These are phyloP conservation scores for Neofusicoccum laricinum DNA, from an alignment of 2,329 filamentous ascomycete species.

Conservation along the genomic window DNA sequence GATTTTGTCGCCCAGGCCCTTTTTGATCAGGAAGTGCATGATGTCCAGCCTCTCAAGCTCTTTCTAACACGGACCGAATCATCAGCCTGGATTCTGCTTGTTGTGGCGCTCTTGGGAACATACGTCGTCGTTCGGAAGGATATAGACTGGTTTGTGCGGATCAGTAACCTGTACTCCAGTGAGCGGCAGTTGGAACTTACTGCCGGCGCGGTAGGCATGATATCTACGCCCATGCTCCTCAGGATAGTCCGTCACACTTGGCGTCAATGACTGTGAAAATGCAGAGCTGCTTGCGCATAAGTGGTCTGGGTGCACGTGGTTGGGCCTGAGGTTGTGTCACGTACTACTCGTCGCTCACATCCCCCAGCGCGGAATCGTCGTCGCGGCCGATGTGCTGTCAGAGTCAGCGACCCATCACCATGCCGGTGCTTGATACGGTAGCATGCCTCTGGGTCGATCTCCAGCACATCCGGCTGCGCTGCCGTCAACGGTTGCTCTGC, in stretches of 20 bases:
- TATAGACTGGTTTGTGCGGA: constrained; percentile 29
- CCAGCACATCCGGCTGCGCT: background rate
- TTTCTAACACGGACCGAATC: constrained; percentile 21
- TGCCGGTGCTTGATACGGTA: too few species aligned
- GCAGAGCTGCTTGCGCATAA: constrained; percentile 19
- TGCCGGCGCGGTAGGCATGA: constrained; percentile 24
- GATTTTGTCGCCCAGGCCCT: constrained; percentile 32
- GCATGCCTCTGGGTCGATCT: background rate
- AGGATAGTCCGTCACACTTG: constrained; percentile 21
- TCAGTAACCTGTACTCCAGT: constrained; percentile 13
- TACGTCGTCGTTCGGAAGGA: constrained; percentile 28
- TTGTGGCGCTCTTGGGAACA: constrained; percentile 1
- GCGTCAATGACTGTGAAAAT: constrained; percentile 7
- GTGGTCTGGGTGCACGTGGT: constrained; percentile 16
- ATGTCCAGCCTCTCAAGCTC: constrained; percentile 34
- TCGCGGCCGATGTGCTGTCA: too few species aligned
- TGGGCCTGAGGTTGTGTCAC: background rate
- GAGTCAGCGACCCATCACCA: too few species aligned
- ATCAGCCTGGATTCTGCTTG: background rate
- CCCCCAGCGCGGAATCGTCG: constrained; percentile 19
- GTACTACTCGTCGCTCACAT: constrained; percentile 22
- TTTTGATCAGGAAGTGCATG: constrained; percentile 35
- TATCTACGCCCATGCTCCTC: constrained; percentile 28
- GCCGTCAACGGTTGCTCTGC: background rate
- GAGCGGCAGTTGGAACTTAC: background rate